Evolutionary conservation across 208 protist genomes (phyloP), one percentile per base, ranked within the genome.

Genomic region (Acanthamoeba healyi): DNA sequence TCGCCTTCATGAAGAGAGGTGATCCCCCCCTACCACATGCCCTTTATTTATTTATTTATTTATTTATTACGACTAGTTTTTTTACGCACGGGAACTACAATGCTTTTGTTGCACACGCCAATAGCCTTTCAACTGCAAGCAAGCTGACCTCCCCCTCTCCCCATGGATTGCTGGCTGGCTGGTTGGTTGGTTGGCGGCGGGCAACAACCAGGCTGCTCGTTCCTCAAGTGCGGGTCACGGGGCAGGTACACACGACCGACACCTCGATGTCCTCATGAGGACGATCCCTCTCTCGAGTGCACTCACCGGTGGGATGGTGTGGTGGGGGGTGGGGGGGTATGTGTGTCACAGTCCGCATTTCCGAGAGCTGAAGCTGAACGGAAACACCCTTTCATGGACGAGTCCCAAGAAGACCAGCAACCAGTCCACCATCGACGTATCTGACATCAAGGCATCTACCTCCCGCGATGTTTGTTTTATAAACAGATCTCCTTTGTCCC

Each of bases 401-500:
- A 89, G 81, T 29, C 81, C 81, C 29, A 89, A 89, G 81, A 89
- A 89, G 54, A 58, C 81, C 51, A 49, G 34, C 38, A 67, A 58
- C 29, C 44, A 89, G 51, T 89, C 81, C 29, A 65, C 81, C 29
- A 67, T 89, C 49, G 51, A 46, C 7, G 81, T 89, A 1, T 58
- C 54, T 14, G 42, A 67, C 9, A 67, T 89, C 42, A 67, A 67
- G 51, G 81, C 51, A 67, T 5, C 12, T 22, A 10, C 17, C 29
- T 26, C 10, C 14, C 42, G 15, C 36, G n/a, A n/a, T n/a, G n/a
- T n/a, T n/a, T n/a, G n/a, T n/a, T n/a, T n/a, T n/a, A n/a, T n/a
- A n/a, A n/a, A n/a, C n/a, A n/a, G n/a, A n/a, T n/a, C n/a, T n/a
- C n/a, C n/a, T n/a, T n/a, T n/a, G n/a, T n/a, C n/a, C n/a, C n/a